A percentile compares a stretch with the other conserved stretches of the same genome.
These are phyloP conservation scores for Eimeria tenella DNA, from an alignment of 169 alveolate genomes.

Conservation along the genomic window DNA sequence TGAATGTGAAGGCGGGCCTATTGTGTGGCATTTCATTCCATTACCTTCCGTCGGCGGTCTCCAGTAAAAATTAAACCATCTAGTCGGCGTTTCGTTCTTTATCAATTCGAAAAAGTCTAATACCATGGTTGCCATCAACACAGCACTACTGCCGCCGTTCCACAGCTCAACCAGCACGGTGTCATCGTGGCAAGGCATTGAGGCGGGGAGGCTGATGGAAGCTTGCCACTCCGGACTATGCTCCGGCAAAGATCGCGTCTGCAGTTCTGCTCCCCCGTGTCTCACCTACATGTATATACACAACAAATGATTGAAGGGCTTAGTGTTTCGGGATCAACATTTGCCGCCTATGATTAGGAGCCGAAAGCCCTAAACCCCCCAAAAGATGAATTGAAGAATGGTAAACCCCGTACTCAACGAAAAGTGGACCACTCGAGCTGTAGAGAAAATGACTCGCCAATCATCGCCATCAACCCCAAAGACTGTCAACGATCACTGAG, in stretches of 20 bases:
- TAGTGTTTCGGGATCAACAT: background rate
- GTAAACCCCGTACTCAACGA: background rate
- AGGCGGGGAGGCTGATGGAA: constrained; percentile 32
- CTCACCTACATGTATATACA: constrained; percentile 11
- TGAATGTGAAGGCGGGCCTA: too few species aligned
- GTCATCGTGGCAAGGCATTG: constrained; percentile 76
- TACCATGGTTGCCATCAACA: constrained; percentile 84
- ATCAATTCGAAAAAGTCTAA: constrained; percentile 85
- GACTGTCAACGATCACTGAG: too few species aligned
- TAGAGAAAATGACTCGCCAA: too few species aligned
- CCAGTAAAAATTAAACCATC: constrained; percentile 90
- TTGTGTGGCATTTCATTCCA: too few species aligned
- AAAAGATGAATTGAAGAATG: background rate
- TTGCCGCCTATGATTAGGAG: background rate
- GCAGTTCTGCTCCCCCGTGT: constrained; percentile 58
- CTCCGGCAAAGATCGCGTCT: constrained; percentile 51
- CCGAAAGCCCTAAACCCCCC: background rate
- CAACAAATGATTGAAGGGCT: too few species aligned
- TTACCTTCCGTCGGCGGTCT: constrained; percentile 85
- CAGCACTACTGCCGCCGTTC: constrained; percentile 86
- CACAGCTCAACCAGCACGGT: constrained; percentile 82
- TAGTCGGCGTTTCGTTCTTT: constrained; percentile 84
- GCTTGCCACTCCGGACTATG: constrained; percentile 62
- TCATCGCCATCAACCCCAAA: too few species aligned
- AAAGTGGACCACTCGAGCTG: background rate